Conservation (phyloP, 2,329 filamentous ascomycete genomes). For the Penicillium sp. region DNA sequence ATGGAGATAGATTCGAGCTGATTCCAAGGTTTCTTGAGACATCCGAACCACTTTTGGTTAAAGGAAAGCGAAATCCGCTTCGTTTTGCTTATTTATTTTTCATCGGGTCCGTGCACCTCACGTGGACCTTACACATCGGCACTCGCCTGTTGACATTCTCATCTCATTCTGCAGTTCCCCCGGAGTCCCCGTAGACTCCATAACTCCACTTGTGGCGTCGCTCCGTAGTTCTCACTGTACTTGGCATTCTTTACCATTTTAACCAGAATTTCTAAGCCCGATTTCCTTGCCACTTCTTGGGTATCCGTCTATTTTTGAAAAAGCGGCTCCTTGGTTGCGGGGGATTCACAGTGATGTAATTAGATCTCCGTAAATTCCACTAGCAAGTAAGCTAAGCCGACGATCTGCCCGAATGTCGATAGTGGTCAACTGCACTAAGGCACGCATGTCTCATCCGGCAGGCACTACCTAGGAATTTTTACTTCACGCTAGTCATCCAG, state of each 20-base stretch:
- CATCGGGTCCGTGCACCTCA: neutral
- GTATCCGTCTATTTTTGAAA: neutral
- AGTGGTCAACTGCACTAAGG: constrained; percentile 7
- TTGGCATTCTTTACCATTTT: neutral
- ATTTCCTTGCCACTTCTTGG: neutral
- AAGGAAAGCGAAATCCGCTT: neutral
- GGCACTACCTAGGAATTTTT: neutral
- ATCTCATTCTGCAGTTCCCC: neutral
- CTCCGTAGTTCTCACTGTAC: neutral
- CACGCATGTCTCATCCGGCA: constrained; percentile 10
- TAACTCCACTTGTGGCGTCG: neutral
- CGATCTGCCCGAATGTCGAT: constrained; percentile 11
- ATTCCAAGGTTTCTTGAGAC: neutral
- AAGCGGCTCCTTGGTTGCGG: neutral
- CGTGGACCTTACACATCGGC: neutral
- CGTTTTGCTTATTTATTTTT: neutral
- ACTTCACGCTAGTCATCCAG: neutral
- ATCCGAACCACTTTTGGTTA: neutral
- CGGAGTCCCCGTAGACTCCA: neutral
- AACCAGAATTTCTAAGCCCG: neutral
- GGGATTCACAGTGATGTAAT: neutral
- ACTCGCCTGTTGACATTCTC: neutral
- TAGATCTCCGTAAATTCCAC: neutral
- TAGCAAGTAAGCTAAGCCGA: constrained; percentile 3
- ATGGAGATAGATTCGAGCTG: neutral